Evolutionary conservation across 305 asterid genomes (phyloP).

Genomic region (Solanum hybrid): DNA sequence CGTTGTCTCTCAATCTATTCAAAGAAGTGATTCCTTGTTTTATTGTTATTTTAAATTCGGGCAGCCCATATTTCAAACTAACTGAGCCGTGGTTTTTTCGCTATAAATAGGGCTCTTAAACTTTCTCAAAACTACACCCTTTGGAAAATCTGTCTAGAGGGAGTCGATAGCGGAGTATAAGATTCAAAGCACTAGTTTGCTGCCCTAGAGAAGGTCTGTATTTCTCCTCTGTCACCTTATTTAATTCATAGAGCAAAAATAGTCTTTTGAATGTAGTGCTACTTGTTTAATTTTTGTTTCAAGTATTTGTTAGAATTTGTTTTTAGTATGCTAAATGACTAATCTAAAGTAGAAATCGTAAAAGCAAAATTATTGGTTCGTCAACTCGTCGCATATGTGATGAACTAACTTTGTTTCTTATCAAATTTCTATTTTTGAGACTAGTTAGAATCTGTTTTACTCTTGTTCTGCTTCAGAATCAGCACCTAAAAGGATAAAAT

Average conservation of each 20-base stretch:
- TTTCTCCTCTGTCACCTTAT: not conserved
- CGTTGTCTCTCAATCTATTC: not conserved
- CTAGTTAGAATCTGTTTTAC: not conserved
- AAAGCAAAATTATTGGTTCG: not conserved
- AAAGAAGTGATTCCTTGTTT: not conserved
- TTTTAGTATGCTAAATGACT: not conserved
- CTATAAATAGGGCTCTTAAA: not conserved
- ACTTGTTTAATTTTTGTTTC: not conserved
- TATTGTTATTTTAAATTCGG: not conserved
- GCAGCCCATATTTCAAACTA: not conserved
- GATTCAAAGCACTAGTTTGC: not conserved
- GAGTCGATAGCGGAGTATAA: not conserved
- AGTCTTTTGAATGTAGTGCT: not conserved
- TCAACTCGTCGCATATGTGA: not conserved
- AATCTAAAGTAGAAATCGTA: not conserved
- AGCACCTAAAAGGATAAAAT: not conserved
- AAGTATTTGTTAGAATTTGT: not conserved
- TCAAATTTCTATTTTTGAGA: not conserved
- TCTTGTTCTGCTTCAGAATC: not conserved
- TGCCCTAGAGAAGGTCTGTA: not conserved
- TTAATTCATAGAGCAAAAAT: not conserved
- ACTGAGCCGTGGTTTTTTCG: not conserved
- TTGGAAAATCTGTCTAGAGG: not conserved
- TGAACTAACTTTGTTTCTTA: not conserved
- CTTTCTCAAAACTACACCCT: not conserved